phyloP scores from a whole-genome alignment of 2,329 filamentous ascomycete genomes.

The Hymenoscyphus fraxineus region DNA sequence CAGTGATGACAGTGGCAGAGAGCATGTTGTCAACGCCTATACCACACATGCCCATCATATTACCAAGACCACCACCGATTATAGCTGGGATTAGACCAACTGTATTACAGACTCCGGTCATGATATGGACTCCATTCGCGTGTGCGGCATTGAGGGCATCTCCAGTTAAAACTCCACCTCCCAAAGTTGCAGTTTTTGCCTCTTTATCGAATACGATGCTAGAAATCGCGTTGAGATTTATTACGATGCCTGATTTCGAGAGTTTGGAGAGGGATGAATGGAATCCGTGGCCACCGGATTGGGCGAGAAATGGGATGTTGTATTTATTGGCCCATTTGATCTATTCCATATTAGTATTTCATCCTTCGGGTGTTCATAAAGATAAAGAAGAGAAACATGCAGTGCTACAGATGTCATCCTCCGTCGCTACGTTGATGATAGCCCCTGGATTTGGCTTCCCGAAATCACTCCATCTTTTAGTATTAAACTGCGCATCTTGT shows the following conservation, averaged over 20 bases:
- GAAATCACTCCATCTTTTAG: constrained; percentile 8
- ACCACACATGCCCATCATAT: neutral
- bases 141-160: constrained; percentile 7
- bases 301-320: constrained; percentile 15
- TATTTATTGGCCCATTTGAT: constrained; percentile 12
- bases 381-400: neutral
- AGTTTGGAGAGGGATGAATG: neutral
- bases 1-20: neutral
- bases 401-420: constrained; percentile 9
- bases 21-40: neutral
- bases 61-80: neutral
- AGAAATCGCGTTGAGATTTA: neutral
- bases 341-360: neutral
- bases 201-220: constrained; percentile 3
- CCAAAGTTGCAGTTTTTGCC: constrained; percentile 6
- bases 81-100: neutral
- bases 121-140: neutral
- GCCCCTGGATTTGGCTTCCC: constrained; percentile 9
- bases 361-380: neutral
- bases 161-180: constrained; percentile 8
- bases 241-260: neutral
- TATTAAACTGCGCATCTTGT: neutral
- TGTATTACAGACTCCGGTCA: constrained; percentile 9
- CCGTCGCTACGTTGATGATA: constrained; percentile 9
- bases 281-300: constrained; percentile 15